A percentile compares a stretch with the other conserved stretches of the same genome.
phyloP scores from a whole-genome alignment of 139 green algal species.

The Coelastrella sp. region DNA sequence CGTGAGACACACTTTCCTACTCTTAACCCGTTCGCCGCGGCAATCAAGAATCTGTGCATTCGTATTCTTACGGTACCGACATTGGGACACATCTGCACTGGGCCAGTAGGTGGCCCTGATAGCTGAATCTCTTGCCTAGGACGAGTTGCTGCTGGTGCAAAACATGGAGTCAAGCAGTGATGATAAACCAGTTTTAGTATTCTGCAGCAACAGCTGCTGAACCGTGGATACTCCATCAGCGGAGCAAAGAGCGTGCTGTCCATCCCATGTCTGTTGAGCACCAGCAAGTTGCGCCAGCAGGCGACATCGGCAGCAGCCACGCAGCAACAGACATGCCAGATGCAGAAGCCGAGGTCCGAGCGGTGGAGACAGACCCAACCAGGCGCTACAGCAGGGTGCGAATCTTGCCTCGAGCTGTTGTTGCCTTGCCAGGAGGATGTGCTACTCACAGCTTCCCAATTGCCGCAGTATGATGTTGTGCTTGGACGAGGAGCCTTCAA shows the following conservation, averaged over 20 bases:
- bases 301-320: conserved; percentile 8
- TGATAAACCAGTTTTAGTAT: neutral
- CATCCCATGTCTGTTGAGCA: neutral
- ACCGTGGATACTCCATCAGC: neutral
- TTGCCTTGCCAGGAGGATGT: neutral
- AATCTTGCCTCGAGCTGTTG: neutral
- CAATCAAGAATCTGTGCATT: neutral
- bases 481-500: conserved; percentile 98
- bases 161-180: neutral
- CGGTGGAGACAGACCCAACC: conserved; percentile 77
- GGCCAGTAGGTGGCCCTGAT: neutral
- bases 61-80: neutral
- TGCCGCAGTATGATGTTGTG: conserved; percentile 39
- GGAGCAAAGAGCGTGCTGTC: neutral
- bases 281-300: neutral
- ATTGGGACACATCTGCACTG: neutral
- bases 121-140: neutral
- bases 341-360: neutral
- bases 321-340: neutral
- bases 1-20: neutral
- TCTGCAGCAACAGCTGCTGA: neutral
- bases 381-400: conserved; percentile 75
- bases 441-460: neutral
- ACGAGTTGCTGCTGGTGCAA: neutral
- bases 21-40: neutral